Evolutionary conservation across 305 asterid species (phyloP), one percentile per base, ranked within the genome.

Genomic region (Salvia sclarea): DNA sequence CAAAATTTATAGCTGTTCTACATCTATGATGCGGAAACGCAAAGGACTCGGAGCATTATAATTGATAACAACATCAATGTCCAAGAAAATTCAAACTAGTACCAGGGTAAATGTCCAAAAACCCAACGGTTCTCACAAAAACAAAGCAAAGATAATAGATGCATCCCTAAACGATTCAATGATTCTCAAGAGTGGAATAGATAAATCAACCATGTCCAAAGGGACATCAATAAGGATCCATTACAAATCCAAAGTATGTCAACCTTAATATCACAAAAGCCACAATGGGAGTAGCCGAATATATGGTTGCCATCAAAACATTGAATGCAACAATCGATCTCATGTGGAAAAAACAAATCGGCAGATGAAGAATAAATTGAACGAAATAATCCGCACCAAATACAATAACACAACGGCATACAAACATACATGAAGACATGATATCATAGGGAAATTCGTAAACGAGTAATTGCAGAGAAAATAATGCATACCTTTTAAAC

Each of bases 401-500:
- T 44, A 40, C 14, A 65, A 37, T 16, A 18, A n/a, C 35, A 48
- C 12, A 16, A 56, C 25, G 25, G 63, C 47, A 69, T 14, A 25
- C 4, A 14, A 3, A 44, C 7, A 31, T 0, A 37, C 57, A 25
- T 8, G 49, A 18, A 33, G 54, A 10, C 67, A 58, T 40, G 11
- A 37, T 31, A 62, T 13, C 37, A 41, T 8, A 17, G 13, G 10
- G 25, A 8, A 44, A 64, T 33, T 6, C 71, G 35, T 55, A 52
- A n/a, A 41, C 7, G 35, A 35, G 31, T 7, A 35, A 45, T 22
- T 20, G 3, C 9, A 0, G 49, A 11, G 9, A 24, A 41, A 53
- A 30, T 41, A 12, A 3, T 45, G 33, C 14, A 11, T 53, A 50
- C 75, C 71, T 68, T 24, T 56, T 16, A 61, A 56, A 37, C 35